These are phyloP conservation scores for Kockovaella imperatae DNA, from an alignment of 768 basidiomycete genomes.

Conservation along the genomic window DNA sequence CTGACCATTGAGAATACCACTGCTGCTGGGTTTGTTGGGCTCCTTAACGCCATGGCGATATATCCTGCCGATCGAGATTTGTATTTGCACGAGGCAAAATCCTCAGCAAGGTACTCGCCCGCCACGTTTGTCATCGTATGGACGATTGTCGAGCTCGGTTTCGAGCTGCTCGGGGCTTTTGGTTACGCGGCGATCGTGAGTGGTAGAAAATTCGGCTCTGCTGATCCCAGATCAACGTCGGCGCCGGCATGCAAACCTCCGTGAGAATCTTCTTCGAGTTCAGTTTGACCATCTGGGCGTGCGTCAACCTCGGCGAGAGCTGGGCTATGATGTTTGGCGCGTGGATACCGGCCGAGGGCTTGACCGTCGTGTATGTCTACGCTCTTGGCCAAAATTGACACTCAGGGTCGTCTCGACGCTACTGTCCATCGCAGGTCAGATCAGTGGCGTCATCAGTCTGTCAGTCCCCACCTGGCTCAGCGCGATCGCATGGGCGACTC, in stretches of 20 bases:
- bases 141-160: constrained; percentile 43
- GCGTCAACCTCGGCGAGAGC: constrained; percentile 44
- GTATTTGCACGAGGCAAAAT: constrained; percentile 48
- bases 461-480: constrained; percentile 42
- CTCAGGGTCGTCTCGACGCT: constrained; percentile 35
- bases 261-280: constrained; percentile 46
- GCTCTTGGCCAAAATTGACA: neutral
- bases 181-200: constrained; percentile 28
- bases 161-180: constrained; percentile 42
- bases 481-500: constrained; percentile 22
- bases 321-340: constrained; percentile 43
- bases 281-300: constrained; percentile 39
- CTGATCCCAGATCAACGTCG: constrained; percentile 34
- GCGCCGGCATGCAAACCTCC: constrained; percentile 42
- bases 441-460: constrained; percentile 40
- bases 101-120: constrained; percentile 46
- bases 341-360: constrained; percentile 41
- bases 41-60: constrained; percentile 45
- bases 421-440: constrained; percentile 33
- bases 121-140: constrained; percentile 46
- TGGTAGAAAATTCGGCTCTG: neutral
- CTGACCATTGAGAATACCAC: constrained; percentile 38
- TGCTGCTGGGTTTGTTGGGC: constrained; percentile 46
- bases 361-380: constrained; percentile 42
- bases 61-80: constrained; percentile 49